Base-by-base conservation (phyloP, 768 basidiomycete genomes). In the Hericium alpestre region DNA sequence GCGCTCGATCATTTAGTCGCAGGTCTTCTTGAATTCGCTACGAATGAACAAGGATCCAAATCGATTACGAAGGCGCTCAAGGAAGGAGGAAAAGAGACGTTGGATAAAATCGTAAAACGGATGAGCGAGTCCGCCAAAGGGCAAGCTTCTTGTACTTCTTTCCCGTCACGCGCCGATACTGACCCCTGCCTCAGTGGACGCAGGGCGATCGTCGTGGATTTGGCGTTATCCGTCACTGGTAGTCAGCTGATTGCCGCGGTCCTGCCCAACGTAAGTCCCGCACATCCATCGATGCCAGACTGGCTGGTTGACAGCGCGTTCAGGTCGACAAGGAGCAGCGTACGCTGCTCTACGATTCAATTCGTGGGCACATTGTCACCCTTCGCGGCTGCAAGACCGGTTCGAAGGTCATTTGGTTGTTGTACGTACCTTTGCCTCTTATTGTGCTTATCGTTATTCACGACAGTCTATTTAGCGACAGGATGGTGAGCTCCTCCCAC, bases 321-420 rank as follows among this genome's bases (percentile, higher is more conserved):
- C 56, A 90, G 89, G 87, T 86, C 55, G 87, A 90, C 70, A 90
- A 90, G 69, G 90, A 91, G 54, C 90, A 93, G 66, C 82, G 90
- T 20, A 82, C 85, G 2, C 69, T 84, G 58, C 74, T 93, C 38
- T 92, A 90, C 64, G 90, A 92, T 46, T 90, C 90, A 63, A 90
- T 92, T 61, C 78, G 86, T 40, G 87, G 88, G 3, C 89, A 92
- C 65, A 90, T 92, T 61, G 90, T 92, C 50, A 92, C 90, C 27
- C 75, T 93, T n/a, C 81, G 90, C 39, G 90, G 90, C 20, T 91
- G 89, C 67, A 92, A 92, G 76, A 90, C 90, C 1, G 90, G 90
- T 25, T 91, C 90, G 1, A 91, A 90, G 67, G 88, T 92, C 65
- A 92, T 92, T 65, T 93, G 90, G 90, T 76, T 93, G 52, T 93